Percentiles rank a stretch among this genome's conserved stretches.
Conservation (phyloP, 257 asterid species). For the Ligustrum vulgare region DNA sequence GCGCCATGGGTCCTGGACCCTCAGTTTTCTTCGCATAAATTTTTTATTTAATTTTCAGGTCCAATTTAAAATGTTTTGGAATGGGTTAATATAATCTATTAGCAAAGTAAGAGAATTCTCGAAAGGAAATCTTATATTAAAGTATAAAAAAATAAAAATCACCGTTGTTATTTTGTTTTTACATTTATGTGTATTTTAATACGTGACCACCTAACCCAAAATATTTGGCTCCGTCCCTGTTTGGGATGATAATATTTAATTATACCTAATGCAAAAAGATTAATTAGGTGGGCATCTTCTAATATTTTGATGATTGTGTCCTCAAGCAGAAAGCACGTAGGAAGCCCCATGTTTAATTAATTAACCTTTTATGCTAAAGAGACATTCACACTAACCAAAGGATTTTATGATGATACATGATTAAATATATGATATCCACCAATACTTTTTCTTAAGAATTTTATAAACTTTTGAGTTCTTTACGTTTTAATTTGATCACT, state of each 20-base stretch:
- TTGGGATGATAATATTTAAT: too few species aligned
- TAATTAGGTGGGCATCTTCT: constrained; percentile 56
- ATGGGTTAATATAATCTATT: too few species aligned
- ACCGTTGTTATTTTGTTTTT: too few species aligned
- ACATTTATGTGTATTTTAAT: too few species aligned
- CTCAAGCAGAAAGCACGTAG: constrained; percentile 41
- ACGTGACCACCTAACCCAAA: too few species aligned
- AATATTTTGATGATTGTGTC: constrained; percentile 28
- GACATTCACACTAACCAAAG: constrained; percentile 40
- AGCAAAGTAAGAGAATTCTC: too few species aligned
- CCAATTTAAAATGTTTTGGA: not conserved
- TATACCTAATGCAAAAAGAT: not conserved
- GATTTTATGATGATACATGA: not conserved
- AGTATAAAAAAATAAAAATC: too few species aligned
- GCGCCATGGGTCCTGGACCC: too few species aligned
- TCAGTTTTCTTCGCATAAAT: too few species aligned
- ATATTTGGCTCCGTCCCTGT: too few species aligned
- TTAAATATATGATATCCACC: not conserved
- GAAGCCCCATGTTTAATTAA: constrained; percentile 32
- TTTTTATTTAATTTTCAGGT: too few species aligned
- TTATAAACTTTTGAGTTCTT: not conserved
- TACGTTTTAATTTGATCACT: not conserved
- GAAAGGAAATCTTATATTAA: too few species aligned
- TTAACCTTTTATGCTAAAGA: constrained; percentile 60
- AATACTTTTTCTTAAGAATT: not conserved